Conservation (phyloP, 2,329 filamentous ascomycete species). For the Clarireedia sp. region DNA sequence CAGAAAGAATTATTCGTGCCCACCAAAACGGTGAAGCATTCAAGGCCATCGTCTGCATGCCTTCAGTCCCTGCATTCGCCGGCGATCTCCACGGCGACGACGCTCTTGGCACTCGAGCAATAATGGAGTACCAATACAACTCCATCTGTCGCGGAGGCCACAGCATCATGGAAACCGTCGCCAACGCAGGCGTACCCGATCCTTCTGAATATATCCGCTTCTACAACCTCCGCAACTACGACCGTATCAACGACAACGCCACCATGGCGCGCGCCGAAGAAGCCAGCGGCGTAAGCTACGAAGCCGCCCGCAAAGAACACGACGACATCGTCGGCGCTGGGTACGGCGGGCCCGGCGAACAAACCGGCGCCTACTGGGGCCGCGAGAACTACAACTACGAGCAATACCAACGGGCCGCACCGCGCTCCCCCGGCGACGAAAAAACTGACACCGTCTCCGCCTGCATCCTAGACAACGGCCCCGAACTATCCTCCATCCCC, state of each 20-base stretch:
- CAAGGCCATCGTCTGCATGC: slow-evolving; percentile 70
- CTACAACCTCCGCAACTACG: slow-evolving; percentile 79
- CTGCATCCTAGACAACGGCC: slow-evolving; percentile 76
- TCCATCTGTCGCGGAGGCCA: slow-evolving; percentile 70
- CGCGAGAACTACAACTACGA: slow-evolving; percentile 31
- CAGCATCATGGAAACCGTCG: slow-evolving; percentile 67
- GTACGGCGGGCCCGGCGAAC: slow-evolving; percentile 33
- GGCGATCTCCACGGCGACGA: slow-evolving; percentile 68
- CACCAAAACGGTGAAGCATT: slow-evolving; percentile 57
- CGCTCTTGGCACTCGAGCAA: slow-evolving; percentile 69
- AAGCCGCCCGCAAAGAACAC: slow-evolving; percentile 55
- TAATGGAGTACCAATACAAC: slow-evolving; percentile 83
- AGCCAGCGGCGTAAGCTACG: slow-evolving; percentile 58
- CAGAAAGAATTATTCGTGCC: slow-evolving; percentile 67
- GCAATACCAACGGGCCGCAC: slow-evolving; percentile 63
- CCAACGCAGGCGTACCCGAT: slow-evolving; percentile 55
- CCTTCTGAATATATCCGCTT: slow-evolving; percentile 70
- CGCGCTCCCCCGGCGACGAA: slow-evolving; percentile 42
- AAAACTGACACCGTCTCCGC: slow-evolving; percentile 70
- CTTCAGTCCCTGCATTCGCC: slow-evolving; percentile 73
- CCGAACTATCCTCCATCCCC: slow-evolving; percentile 53
- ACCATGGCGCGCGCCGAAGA: slow-evolving; percentile 54
- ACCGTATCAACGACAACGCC: slow-evolving; percentile 66
- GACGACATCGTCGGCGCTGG: slow-evolving; percentile 48
- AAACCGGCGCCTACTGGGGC: slow-evolving; percentile 30